phyloP scores from a whole-genome alignment of 164 flowering plant species.

The Macadamia integrifolia region DNA sequence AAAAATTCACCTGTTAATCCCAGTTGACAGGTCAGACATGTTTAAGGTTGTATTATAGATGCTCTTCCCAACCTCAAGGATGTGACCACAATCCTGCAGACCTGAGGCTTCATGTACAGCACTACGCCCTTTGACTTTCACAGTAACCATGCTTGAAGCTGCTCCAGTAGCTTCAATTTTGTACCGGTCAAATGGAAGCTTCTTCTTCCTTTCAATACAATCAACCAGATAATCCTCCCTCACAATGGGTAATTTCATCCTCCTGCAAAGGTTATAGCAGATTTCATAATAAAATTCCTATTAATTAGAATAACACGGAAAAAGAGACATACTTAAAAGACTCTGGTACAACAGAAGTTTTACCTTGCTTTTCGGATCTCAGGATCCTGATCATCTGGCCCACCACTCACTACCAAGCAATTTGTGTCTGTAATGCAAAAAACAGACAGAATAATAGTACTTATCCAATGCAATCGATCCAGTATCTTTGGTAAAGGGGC shows the following conservation, averaged over 20 bases:
- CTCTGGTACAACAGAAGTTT: conserved; percentile 3
- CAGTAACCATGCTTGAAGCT: conserved; percentile 50
- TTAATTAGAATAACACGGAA: not conserved
- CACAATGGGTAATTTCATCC: conserved; percentile 80
- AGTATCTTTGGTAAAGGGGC: not conserved
- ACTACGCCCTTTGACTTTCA: conserved; percentile 89
- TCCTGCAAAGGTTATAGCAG: conserved; percentile 40
- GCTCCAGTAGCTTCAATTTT: conserved; percentile 56
- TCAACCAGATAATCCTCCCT: conserved; percentile 83
- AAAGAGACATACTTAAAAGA: not conserved
- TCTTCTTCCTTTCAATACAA: conserved; percentile 62
- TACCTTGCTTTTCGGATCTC: conserved; percentile 86
- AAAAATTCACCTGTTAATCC: conserved; percentile 72
- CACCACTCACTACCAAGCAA: conserved; percentile 69
- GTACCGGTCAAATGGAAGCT: conserved; percentile 71
- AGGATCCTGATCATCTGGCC: conserved; percentile 35
- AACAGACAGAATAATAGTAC: not conserved
- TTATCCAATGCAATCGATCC: conserved; percentile 2
- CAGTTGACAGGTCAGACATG: conserved; percentile 90
- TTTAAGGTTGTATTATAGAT: conserved; percentile 87
- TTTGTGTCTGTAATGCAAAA: conserved; percentile 49
- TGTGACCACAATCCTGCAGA: conserved; percentile 86
- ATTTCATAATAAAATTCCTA: not conserved
- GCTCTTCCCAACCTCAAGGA: conserved; percentile 81
- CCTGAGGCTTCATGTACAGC: conserved; percentile 95